Evolutionary conservation across 768 basidiomycete genomes (phyloP).

Genomic region (Amylocystis lapponica): DNA sequence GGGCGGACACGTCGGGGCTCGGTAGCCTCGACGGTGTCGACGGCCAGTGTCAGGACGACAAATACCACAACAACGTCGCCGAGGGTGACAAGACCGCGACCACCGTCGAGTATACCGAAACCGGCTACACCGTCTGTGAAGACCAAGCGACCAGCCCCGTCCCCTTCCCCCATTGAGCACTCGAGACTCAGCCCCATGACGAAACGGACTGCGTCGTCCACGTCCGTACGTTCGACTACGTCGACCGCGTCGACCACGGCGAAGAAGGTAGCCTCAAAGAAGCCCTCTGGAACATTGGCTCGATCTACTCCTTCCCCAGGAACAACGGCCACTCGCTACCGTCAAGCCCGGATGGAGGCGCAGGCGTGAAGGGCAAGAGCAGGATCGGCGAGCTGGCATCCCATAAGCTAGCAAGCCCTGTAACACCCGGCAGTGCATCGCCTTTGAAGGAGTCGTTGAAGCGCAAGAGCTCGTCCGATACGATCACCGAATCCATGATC

Average conservation of each 20-base stretch:
- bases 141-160: conserved; percentile 11
- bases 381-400: conserved; percentile 3
- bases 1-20: conserved; percentile 26
- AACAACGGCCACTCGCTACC: conserved; percentile 4
- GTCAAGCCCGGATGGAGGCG: neutral
- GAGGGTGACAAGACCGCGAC: conserved; percentile 14
- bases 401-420: conserved; percentile 20
- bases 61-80: conserved; percentile 15
- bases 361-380: conserved; percentile 13
- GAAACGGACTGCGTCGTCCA: conserved; percentile 20
- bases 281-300: conserved; percentile 2
- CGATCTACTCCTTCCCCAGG: conserved; percentile 6
- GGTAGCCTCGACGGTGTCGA: conserved; percentile 27
- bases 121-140: conserved; percentile 14
- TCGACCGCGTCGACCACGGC: conserved; percentile 18
- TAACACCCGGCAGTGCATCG: conserved; percentile 22
- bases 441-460: conserved; percentile 26
- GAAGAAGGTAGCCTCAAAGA: conserved; percentile 11
- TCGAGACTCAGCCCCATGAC: conserved; percentile 10
- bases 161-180: conserved; percentile 16
- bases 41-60: conserved; percentile 24
- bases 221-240: conserved; percentile 23
- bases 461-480: conserved; percentile 34
- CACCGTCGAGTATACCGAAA: conserved; percentile 19
- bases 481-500: conserved; percentile 20